A percentile compares a stretch with the other conserved stretches of the same genome.
Evolutionary conservation across 805 yeast species (phyloP).

Genomic region (Yarrowia sp.): DNA sequence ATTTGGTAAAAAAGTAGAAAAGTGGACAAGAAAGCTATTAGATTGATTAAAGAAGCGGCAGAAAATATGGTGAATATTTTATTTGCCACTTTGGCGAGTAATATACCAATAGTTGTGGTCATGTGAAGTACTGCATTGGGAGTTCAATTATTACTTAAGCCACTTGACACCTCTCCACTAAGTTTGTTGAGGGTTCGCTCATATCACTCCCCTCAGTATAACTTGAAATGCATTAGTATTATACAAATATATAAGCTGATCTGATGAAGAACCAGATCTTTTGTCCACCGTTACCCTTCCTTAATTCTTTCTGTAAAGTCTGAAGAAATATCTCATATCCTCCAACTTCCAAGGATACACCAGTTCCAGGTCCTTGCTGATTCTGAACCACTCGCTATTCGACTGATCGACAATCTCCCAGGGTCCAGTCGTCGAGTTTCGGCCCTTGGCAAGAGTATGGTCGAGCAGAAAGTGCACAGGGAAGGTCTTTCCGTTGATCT

Average conservation of each 20-base stretch:
- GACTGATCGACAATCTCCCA: slow-evolving; percentile 73
- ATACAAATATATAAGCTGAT: neutral
- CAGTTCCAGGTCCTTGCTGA: slow-evolving; percentile 54
- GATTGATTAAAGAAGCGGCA: no score
- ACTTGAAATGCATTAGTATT: slow-evolving; percentile 13
- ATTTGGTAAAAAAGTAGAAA: no score
- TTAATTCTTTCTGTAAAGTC: slow-evolving; percentile 64
- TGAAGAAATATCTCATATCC: slow-evolving; percentile 85
- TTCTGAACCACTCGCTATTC: slow-evolving; percentile 85
- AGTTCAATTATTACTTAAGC: no score
- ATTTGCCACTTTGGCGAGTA: no score
- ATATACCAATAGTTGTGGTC: no score
- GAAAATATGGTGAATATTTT: no score
- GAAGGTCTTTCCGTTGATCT: slow-evolving; percentile 75
- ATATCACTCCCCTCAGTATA: neutral
- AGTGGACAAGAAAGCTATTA: no score
- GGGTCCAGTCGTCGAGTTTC: slow-evolving; percentile 52
- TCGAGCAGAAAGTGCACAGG: slow-evolving; percentile 85
- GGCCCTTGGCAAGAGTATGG: slow-evolving; percentile 50
- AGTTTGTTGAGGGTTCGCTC: no score
- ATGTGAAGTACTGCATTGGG: no score
- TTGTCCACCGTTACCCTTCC: neutral
- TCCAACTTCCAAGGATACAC: slow-evolving; percentile 75
- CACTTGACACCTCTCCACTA: no score
- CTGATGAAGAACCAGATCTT: neutral